Conservation (phyloP, 2,329 filamentous ascomycete genomes). For the Calonectria pseudoturangicola region DNA sequence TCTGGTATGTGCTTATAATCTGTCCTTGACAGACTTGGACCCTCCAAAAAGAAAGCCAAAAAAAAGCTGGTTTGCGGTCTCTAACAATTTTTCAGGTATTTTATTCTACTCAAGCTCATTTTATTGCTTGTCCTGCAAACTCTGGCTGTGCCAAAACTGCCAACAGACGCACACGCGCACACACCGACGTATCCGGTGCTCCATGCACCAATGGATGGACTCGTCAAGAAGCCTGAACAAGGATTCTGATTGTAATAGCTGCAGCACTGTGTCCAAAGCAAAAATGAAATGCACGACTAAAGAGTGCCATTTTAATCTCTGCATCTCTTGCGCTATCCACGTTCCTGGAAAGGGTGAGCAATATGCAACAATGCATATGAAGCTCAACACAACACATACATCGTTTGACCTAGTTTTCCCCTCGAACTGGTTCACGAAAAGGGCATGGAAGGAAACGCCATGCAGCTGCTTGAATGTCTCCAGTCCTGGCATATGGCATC, state of each 20-base stretch:
- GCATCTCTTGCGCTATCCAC: constrained; percentile 8
- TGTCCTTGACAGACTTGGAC: no score
- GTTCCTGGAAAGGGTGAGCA: not conserved
- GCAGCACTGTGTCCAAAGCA: not conserved
- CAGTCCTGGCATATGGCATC: not conserved
- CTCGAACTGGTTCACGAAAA: constrained; percentile 3
- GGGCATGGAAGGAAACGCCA: not conserved
- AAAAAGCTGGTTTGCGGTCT: not conserved
- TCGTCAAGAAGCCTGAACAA: constrained; percentile 7
- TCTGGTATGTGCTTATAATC: not conserved
- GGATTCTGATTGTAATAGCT: not conserved
- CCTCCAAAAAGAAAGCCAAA: no score
- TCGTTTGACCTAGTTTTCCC: constrained; percentile 8
- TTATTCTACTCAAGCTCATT: constrained; percentile 5
- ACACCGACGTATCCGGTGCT: constrained; percentile 5
- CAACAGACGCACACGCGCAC: not conserved
- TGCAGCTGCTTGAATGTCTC: not conserved
- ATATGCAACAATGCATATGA: not conserved
- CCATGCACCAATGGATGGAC: constrained; percentile 19
- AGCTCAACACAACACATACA: not conserved
- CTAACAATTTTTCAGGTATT: not conserved
- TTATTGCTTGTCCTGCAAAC: not conserved
- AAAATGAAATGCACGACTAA: constrained; percentile 2
- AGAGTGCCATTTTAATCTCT: not conserved
- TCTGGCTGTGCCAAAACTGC: constrained; percentile 9